A percentile compares a stretch with the other conserved stretches of the same genome.
These are phyloP conservation scores for Botrytis squamosa DNA, from an alignment of 2,329 filamentous ascomycete species.

Conservation along the genomic window DNA sequence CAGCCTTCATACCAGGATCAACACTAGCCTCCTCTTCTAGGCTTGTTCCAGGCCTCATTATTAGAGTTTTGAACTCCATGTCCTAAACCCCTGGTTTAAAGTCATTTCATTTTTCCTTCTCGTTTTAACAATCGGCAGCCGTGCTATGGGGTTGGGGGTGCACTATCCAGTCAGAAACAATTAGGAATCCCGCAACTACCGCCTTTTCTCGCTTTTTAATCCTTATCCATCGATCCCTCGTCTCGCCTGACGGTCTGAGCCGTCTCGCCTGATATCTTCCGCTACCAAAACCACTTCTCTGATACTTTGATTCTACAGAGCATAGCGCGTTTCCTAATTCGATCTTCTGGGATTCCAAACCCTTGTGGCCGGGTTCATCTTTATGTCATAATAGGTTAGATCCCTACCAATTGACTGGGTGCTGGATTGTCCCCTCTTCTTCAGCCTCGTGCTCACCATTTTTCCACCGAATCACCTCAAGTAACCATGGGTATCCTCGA, in stretches of 20 bases:
- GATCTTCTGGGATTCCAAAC: background rate
- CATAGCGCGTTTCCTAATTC: background rate
- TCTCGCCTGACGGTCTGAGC: conserved; percentile 1
- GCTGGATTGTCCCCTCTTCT: conserved; percentile 4
- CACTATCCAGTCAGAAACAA: background rate
- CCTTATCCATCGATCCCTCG: conserved; percentile 3
- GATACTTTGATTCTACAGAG: background rate
- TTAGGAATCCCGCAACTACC: background rate
- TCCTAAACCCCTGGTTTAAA: background rate
- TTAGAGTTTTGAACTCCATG: background rate
- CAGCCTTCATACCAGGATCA: background rate
- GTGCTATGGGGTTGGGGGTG: background rate
- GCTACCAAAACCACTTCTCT: background rate
- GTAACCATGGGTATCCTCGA: conserved; percentile 6
- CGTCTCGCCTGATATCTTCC: conserved; percentile 1
- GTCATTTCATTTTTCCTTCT: conserved; percentile 6
- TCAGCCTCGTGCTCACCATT: conserved; percentile 9
- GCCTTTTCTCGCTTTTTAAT: background rate
- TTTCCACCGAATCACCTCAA: background rate
- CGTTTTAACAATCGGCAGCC: background rate
- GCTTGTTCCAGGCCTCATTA: background rate
- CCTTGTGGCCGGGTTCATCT: conserved; percentile 4
- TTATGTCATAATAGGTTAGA: background rate
- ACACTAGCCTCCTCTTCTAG: background rate
- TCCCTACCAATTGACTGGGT: conserved; percentile 2